phyloP scores from a whole-genome alignment of 2,329 filamentous ascomycete genomes.

The Alternaria postmessia region DNA sequence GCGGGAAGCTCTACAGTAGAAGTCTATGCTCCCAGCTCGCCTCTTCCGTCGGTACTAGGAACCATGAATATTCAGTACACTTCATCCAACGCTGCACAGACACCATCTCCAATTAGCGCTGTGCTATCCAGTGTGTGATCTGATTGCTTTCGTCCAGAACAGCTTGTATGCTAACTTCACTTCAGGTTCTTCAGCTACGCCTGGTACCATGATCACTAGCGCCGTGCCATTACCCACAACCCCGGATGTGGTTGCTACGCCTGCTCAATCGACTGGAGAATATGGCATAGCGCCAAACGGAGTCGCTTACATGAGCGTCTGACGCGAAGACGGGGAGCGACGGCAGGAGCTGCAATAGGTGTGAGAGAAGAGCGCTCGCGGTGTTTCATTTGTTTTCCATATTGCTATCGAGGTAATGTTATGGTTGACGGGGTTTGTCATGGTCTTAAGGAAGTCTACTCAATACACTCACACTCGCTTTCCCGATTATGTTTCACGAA shows the following conservation, averaged over 20 bases:
- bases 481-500: background rate
- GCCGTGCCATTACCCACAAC: background rate
- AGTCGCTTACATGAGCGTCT: background rate
- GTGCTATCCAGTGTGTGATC: background rate
- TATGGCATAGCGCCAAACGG: background rate
- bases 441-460: background rate
- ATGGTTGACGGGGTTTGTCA: background rate
- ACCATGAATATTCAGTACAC: background rate
- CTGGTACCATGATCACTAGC: background rate
- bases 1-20: background rate
- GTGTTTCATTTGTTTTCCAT: background rate
- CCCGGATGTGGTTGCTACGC: background rate
- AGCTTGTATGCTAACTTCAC: background rate
- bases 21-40: background rate
- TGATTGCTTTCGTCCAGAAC: background rate
- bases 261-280: background rate
- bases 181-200: background rate
- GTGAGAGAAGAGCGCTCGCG: background rate
- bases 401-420: background rate
- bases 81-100: background rate
- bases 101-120: background rate
- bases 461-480: background rate
- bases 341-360: background rate
- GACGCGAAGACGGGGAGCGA: background rate
- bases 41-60: background rate